Percentiles rank a stretch among this genome's conserved stretches.
These are phyloP conservation scores for Letharia columbiana DNA, from an alignment of 495 filamentous ascomycete genomes.

Conservation along the genomic window DNA sequence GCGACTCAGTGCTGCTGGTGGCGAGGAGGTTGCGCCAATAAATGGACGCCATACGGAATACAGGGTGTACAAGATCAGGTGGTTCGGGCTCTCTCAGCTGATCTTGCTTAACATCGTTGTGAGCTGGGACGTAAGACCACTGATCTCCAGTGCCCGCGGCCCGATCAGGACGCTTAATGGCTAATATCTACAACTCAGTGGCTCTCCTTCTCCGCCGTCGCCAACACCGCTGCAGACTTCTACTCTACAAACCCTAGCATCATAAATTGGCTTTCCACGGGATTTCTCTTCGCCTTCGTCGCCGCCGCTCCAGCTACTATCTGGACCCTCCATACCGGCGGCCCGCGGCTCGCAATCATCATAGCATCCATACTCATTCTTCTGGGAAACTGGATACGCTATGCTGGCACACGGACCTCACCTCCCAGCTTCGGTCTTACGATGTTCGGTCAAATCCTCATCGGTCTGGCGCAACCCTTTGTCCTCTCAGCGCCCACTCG, in stretches of 20 bases:
- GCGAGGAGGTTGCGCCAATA: constrained; percentile 1
- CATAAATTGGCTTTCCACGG: constrained; percentile 89
- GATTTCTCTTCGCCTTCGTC: constrained; percentile 77
- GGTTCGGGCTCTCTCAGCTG: constrained; percentile 69
- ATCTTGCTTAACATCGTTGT: constrained; percentile 86
- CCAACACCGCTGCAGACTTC: constrained; percentile 63
- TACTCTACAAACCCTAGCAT: constrained; percentile 65
- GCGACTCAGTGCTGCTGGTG: not conserved
- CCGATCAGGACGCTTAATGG: not conserved
- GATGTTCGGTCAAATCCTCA: constrained; percentile 93
- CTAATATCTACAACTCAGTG: constrained; percentile 46
- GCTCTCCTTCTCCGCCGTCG: constrained; percentile 86
- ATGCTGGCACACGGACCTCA: constrained; percentile 60
- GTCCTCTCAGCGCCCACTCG: constrained; percentile 81
- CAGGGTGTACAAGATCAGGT: constrained; percentile 79
- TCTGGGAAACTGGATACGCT: constrained; percentile 87
- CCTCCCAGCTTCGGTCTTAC: constrained; percentile 56
- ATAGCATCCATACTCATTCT: constrained; percentile 62
- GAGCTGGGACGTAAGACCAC: constrained; percentile 76
- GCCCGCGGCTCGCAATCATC: constrained; percentile 72
- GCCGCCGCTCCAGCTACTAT: constrained; percentile 63
- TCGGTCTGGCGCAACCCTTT: constrained; percentile 85
- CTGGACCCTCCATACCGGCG: constrained; percentile 68
- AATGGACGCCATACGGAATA: constrained; percentile 34
- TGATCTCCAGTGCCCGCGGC: not conserved